Evolutionary conservation across 192 early-diverging fungal species (phyloP).

Genomic region (Anaeromyces robustus): DNA sequence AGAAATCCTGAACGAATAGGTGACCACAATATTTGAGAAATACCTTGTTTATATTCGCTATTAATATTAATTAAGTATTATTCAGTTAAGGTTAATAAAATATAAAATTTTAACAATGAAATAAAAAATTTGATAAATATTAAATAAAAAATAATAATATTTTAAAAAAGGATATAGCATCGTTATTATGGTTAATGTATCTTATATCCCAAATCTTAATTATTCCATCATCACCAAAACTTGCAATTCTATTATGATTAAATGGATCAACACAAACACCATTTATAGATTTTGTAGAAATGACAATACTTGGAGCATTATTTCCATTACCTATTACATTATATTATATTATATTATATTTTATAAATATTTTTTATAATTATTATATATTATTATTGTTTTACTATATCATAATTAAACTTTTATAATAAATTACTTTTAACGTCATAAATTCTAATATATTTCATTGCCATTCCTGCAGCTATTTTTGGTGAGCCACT

Average conservation of each 20-base stretch:
- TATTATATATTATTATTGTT: neutral
- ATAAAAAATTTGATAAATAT: too few species aligned
- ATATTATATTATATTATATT: too few species aligned
- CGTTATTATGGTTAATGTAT: constrained; percentile 23
- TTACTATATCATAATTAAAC: too few species aligned
- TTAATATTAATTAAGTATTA: neutral
- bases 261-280: constrained; percentile 56
- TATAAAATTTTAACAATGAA: neutral
- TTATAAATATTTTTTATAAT: too few species aligned
- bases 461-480: constrained; percentile 57
- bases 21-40: constrained; percentile 44
- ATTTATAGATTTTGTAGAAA: constrained; percentile 51
- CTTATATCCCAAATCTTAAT: constrained; percentile 63
- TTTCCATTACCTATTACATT: constrained; percentile 11
- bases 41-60: constrained; percentile 6
- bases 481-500: constrained; percentile 30
- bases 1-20: constrained; percentile 36
- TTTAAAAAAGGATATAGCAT: constrained; percentile 29
- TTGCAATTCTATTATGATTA: constrained; percentile 47
- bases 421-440: constrained; percentile 20
- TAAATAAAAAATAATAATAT: constrained; percentile 5
- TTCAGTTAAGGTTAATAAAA: neutral
- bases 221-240: constrained; percentile 44
- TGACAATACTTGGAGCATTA: constrained; percentile 25
- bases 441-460: constrained; percentile 53